Evolutionary conservation across 2,329 filamentous ascomycete genomes (phyloP), one percentile per base, ranked within the genome.

Genomic region (Orbilia quercus): DNA sequence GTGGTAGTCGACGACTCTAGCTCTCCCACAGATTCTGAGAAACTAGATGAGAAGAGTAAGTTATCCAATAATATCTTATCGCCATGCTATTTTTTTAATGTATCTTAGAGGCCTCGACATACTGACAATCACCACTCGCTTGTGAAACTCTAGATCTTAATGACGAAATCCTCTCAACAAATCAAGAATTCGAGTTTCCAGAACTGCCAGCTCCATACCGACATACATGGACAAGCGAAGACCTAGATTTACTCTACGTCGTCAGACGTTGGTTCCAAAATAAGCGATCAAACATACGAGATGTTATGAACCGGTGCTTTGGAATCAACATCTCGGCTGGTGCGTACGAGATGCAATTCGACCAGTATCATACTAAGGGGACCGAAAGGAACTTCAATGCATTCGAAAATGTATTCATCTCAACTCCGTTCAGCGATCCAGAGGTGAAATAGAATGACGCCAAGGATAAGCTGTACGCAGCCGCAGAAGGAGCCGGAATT

Each of bases 271-370:
- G 60, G 69, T 73, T 55, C 34, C 34, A 55, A 40, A 53, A 50
- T 22, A 40, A 54, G 1, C 69, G 60, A 12, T 18, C 69, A 28
- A 54, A 22, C 7, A 25, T 66, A 18, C 53, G 69, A 22, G 58
- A 73, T 40, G 20, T 62, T n/a, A 3, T 73, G 42, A 73, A 73
- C 40, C 47, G 69, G 18, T 66, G 55, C 14, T 48, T 73, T n/a
- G 69, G 60, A 7, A 62, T 73, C 54, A 66, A 57, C 20, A 73
- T 66, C 5, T 66, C 69, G 6, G 55, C 54, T 12, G 47, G 55
- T 3, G 69, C 69, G n/a, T 73, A 73, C 20, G 20, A 14, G 5
- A 73, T 66, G 69, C 69, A 73, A 31, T 73, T 73, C 22, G 50
- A 66, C 9, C 54, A 73, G 31, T 73, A 28, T 20, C 31, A 25